Conservation (phyloP, 768 basidiomycete species). For the Daedaleopsis nitida region DNA sequence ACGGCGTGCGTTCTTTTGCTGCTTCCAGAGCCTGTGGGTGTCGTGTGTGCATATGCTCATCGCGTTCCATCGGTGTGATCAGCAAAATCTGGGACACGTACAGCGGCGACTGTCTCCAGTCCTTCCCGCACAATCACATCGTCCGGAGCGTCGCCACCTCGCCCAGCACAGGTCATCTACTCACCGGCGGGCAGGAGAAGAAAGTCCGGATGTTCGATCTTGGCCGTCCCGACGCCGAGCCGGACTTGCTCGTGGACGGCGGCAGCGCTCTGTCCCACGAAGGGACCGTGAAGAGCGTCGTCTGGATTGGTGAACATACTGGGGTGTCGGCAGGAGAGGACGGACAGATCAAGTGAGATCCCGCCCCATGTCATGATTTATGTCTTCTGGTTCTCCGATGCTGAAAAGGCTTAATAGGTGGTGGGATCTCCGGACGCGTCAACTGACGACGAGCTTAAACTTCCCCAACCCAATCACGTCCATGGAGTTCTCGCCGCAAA, state of each 20-base stretch:
- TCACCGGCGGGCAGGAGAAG: constrained; percentile 97
- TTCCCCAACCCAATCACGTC: constrained; percentile 86
- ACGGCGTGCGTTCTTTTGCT: constrained; percentile 72
- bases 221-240: constrained; percentile 81
- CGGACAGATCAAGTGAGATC: constrained; percentile 77
- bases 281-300: constrained; percentile 88
- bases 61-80: constrained; percentile 13
- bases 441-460: constrained; percentile 66
- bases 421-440: constrained; percentile 91
- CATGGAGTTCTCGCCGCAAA: constrained; percentile 87
- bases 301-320: constrained; percentile 88
- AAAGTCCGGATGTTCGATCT: constrained; percentile 96
- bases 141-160: constrained; percentile 94
- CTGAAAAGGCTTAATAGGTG: constrained; percentile 53
- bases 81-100: constrained; percentile 98
- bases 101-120: constrained; percentile 83
- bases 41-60: constrained; percentile 1
- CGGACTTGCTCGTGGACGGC: constrained; percentile 71
- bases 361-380: background rate
- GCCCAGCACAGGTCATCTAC: constrained; percentile 63
- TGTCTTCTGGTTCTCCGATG: background rate
- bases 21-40: background rate
- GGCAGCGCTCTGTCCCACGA: constrained; percentile 70
- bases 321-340: constrained; percentile 94
- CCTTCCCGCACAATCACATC: constrained; percentile 98